Evolutionary conservation across 116 monocot genomes (phyloP).

Genomic region (Iris pallida): DNA sequence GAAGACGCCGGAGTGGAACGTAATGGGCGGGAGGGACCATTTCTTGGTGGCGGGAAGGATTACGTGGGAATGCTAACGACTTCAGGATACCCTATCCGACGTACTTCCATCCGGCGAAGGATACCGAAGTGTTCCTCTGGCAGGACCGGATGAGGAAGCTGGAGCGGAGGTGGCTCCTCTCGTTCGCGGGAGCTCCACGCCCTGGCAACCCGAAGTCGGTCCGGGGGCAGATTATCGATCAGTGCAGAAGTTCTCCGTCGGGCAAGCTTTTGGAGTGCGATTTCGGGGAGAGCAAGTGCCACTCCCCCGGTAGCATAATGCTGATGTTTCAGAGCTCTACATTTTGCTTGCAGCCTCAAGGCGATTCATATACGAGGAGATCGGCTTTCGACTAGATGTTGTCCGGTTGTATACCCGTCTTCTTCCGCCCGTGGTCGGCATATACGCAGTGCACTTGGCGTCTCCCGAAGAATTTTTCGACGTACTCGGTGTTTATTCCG

Average conservation of each 20-base stretch:
- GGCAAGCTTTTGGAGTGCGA: slow-evolving; percentile 87
- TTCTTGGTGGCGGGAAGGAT: slow-evolving; percentile 94
- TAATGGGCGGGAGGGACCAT: slow-evolving; percentile 93
- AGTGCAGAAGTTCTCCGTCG: slow-evolving; percentile 59
- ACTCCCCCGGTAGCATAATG: slow-evolving; percentile 86
- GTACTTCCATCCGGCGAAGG: slow-evolving; percentile 85
- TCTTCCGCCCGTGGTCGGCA: slow-evolving; percentile 94
- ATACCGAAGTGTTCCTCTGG: slow-evolving; percentile 84
- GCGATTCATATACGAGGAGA: slow-evolving; percentile 89
- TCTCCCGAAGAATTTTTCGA: slow-evolving; percentile 68
- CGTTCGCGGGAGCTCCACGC: slow-evolving; percentile 92
- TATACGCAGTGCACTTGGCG: slow-evolving; percentile 94
- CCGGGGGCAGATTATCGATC: slow-evolving; percentile 73
- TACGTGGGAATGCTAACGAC: slow-evolving; percentile 98
- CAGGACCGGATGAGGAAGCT: slow-evolving; percentile 86
- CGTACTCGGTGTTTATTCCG: slow-evolving; percentile 86
- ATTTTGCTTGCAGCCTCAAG: slow-evolving; percentile 97
- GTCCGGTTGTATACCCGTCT: slow-evolving; percentile 95
- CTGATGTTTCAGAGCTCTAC: slow-evolving; percentile 91
- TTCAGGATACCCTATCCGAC: slow-evolving; percentile 91
- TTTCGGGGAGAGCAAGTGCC: slow-evolving; percentile 84
- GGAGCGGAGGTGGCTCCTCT: slow-evolving; percentile 75
- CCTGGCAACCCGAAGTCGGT: slow-evolving; percentile 76
- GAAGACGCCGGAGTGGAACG: slow-evolving; percentile 80
- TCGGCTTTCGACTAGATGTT: slow-evolving; percentile 95